phyloP scores from a whole-genome alignment of 1,139 yeast species.

The Barnettozyma hawaiiensis region DNA sequence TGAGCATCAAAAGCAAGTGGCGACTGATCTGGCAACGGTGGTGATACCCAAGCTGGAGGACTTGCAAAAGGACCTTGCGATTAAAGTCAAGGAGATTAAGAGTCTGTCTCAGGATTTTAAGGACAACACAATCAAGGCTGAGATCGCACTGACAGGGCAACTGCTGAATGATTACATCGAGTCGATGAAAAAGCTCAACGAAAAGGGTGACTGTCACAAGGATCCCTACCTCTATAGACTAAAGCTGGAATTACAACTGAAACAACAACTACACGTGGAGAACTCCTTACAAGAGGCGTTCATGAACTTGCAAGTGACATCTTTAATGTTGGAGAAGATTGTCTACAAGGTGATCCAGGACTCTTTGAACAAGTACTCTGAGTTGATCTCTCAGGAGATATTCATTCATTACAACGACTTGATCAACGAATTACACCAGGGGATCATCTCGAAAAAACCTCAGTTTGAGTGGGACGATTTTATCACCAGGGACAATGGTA shows the following conservation, averaged over 20 bases:
- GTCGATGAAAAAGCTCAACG: conserved; percentile 28
- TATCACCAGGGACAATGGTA: conserved; percentile 44
- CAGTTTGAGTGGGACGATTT: conserved; percentile 73
- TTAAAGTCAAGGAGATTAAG: conserved; percentile 63
- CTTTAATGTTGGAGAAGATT: conserved; percentile 65
- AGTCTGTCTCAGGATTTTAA: conserved; percentile 43
- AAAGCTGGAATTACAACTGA: conserved; percentile 62
- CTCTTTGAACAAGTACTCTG: conserved; percentile 49
- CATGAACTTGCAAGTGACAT: conserved; percentile 63
- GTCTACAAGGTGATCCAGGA: conserved; percentile 61
- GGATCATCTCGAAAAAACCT: conserved; percentile 57
- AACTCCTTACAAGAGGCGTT: conserved; percentile 67
- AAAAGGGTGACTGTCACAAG: conserved; percentile 23
- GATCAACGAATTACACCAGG: conserved; percentile 56
- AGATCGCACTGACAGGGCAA: conserved; percentile 51
- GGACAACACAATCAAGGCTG: conserved; percentile 42
- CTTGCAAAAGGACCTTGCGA: conserved; percentile 56
- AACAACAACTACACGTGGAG: conserved; percentile 63
- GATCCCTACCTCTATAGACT: conserved; percentile 68
- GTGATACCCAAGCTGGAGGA: conserved; percentile 67
- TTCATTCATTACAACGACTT: conserved; percentile 50
- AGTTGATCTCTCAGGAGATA: conserved; percentile 52
- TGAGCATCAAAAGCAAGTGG: conserved; percentile 41
- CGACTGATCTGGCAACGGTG: conserved; percentile 52
- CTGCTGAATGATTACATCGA: conserved; percentile 39